Conservation (phyloP, 345 rosid species). For the Zanthoxylum bungeanum region DNA sequence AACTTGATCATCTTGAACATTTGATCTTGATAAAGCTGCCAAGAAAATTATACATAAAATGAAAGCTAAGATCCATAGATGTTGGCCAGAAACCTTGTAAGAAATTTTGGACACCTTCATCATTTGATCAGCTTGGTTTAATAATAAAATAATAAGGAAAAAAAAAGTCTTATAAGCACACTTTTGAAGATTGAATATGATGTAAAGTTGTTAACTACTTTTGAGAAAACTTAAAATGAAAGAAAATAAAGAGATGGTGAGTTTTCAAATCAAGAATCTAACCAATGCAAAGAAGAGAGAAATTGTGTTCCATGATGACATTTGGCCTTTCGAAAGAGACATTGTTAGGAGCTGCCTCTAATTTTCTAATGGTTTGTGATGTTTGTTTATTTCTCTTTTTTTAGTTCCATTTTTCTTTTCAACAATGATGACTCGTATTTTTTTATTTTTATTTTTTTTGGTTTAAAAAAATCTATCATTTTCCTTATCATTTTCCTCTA, state of each 20-base stretch:
- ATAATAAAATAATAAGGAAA: too few species aligned
- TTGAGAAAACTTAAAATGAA: not conserved
- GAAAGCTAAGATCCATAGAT: not conserved
- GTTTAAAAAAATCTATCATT: too few species aligned
- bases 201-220: not conserved
- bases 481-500: too few species aligned
- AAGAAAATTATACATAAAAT: not conserved
- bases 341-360: not conserved
- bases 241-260: not conserved
- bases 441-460: too few species aligned
- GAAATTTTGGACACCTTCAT: too few species aligned
- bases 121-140: too few species aligned
- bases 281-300: not conserved
- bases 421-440: too few species aligned
- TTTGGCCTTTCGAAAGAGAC: not conserved
- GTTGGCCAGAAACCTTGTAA: too few species aligned
- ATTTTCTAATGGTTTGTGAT: not conserved
- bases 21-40: too few species aligned
- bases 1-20: not conserved
- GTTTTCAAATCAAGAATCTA: not conserved
- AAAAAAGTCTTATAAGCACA: too few species aligned
- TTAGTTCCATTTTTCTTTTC: too few species aligned
- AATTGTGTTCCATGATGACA: not conserved
- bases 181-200: too few species aligned
- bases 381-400: not conserved